Percentiles rank a stretch among this genome's conserved stretches.
Conservation (phyloP, 129 eudicot species). For the Escallonia herrerae region DNA sequence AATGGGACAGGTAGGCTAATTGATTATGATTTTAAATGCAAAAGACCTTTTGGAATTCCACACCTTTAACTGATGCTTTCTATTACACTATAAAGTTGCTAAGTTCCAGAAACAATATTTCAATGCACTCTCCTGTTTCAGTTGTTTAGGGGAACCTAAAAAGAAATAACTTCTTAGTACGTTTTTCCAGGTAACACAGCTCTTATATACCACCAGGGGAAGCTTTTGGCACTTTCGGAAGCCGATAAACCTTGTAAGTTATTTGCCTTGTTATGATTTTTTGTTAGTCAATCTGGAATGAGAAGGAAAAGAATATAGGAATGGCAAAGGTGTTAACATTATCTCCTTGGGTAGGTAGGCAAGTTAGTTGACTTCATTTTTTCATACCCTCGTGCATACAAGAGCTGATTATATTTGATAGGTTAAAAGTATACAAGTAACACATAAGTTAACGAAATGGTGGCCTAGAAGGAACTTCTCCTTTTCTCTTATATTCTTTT, state of each 20-base stretch:
- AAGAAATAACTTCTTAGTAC: conserved; percentile 5
- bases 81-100: too few relatives aligned
- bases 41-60: conserved; percentile 4
- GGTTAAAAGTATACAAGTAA: too few relatives aligned
- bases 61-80: not conserved
- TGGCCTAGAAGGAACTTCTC: too few relatives aligned
- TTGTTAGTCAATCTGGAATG: not conserved
- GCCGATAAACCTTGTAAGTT: conserved; percentile 94
- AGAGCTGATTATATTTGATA: too few relatives aligned
- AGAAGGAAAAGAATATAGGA: not conserved
- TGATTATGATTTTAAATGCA: not conserved
- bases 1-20: conserved; percentile 64
- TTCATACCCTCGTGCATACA: too few relatives aligned
- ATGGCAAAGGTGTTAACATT: not conserved
- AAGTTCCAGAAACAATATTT: not conserved
- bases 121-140: conserved; percentile 4
- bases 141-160: not conserved
- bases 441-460: too few relatives aligned
- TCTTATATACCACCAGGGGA: conserved; percentile 83
- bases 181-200: conserved; percentile 78
- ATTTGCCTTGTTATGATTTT: conserved; percentile 1
- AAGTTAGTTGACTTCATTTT: too few relatives aligned
- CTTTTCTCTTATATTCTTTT: too few relatives aligned
- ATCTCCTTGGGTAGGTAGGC: too few relatives aligned
- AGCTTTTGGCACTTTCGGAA: conserved; percentile 87